Evolutionary conservation across 208 protist species (phyloP), one percentile per base, ranked within the genome.

Genomic region (Trypanosoma cruzi): DNA sequence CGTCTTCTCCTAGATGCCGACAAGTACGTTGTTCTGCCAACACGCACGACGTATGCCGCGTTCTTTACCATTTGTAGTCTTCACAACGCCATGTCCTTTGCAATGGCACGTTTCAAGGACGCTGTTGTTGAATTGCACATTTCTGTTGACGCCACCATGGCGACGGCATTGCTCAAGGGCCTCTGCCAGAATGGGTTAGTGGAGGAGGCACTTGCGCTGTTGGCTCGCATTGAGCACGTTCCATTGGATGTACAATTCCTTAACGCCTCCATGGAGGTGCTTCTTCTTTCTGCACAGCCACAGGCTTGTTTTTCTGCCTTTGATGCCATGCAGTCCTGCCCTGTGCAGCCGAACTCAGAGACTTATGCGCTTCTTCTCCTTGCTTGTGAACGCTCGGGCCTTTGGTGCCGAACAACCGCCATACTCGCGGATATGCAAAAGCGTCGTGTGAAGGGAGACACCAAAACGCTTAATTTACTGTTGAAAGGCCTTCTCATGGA

Each of bases 351-450:
- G 29, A 88, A 80, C 22, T 79, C 88, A 26, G 88, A 94, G 44
- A 96, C 86, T 1, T 96, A 87, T 65, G 90, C 91, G 28, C 62
- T 93, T 58, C 75, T 94, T 6, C 67, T 96, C 8, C 78, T 94
- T 13, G 86, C 85, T 4, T 94, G 88, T 60, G 91, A 96, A 68
- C 80, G 86, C 58, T 82, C 86, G 1, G 82, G 79, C 18, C 65
- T 92, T 40, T 96, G 91, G 91, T 56, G 63, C 10, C 82, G 69
- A 20, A 73, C 85, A 64, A 90, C 79, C 54, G 44, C 40, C 13
- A 73, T 96, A 7, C 73, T 93, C 7, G 71, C 80, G 1, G 91
- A 96, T 34, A 96, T 96, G 91, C 88, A 96, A 69, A 64, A 44
- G 6, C 79, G 80, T 13, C 77, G 80, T 42, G 77, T 96, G 44